These are phyloP conservation scores for Cryptococcus sp. DNA, from an alignment of 1,284 basidiomycete genomes.

Conservation along the genomic window DNA sequence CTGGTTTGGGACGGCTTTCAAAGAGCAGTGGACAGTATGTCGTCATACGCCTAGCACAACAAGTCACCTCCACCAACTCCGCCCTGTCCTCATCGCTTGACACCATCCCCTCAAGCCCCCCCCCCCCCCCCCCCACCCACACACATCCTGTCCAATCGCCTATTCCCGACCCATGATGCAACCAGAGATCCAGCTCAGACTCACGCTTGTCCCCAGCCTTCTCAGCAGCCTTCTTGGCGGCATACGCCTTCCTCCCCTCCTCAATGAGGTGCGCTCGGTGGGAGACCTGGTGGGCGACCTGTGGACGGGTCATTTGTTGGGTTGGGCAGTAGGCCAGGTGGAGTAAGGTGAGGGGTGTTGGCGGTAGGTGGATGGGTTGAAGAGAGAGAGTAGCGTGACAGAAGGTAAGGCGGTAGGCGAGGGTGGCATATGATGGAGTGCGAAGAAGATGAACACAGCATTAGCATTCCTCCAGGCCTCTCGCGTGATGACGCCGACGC, in stretches of 20 bases:
- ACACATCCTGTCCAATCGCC: not conserved
- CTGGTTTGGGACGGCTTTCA: no score
- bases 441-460: not conserved
- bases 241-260: slow-evolving; percentile 89
- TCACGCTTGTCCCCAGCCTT: slow-evolving; percentile 31
- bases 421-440: not conserved
- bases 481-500: slow-evolving; percentile 11
- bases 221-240: slow-evolving; percentile 61
- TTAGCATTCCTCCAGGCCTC: not conserved
- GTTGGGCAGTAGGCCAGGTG: not conserved
- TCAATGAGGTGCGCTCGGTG: slow-evolving; percentile 73
- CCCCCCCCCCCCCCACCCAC: not conserved
- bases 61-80: not conserved
- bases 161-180: not conserved
- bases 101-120: not conserved
- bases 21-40: no score
- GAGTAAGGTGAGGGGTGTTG: not conserved
- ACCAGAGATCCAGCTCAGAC: slow-evolving; percentile 21
- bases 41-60: no score
- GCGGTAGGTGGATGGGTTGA: not conserved
- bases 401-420: not conserved
- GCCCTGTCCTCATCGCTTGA: no score
- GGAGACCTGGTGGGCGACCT: slow-evolving; percentile 24
- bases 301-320: slow-evolving; percentile 1
- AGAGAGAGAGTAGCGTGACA: not conserved